Conservation (phyloP, 2,329 filamentous ascomycete genomes). For the Calonectria honghensis region DNA sequence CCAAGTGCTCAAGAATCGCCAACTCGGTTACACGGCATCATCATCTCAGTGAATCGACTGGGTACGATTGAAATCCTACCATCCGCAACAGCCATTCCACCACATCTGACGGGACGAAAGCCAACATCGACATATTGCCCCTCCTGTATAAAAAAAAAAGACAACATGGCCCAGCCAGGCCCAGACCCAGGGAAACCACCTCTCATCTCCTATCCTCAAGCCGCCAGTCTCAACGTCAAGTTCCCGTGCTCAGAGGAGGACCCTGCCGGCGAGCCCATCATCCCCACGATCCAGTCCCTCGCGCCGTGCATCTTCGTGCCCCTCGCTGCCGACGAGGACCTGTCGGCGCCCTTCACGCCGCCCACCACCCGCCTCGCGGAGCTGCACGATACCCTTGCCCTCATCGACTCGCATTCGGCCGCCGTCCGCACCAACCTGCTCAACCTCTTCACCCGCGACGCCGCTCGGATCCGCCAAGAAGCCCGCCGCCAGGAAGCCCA, state of each 20-base stretch:
- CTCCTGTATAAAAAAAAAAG: not conserved
- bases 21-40: not conserved
- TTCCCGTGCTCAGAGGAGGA: slow-evolving; percentile 36
- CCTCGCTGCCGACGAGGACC: slow-evolving; percentile 49
- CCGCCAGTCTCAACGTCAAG: not conserved
- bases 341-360: slow-evolving; percentile 46
- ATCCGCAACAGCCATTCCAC: not conserved
- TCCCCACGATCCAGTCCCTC: slow-evolving; percentile 51
- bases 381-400: slow-evolving; percentile 48
- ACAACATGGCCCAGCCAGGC: slow-evolving; percentile 35
- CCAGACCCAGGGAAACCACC: not conserved
- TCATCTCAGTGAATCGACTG: not conserved
- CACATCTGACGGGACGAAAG: not conserved
- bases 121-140: not conserved
- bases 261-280: slow-evolving; percentile 40
- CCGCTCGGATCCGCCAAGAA: slow-evolving; percentile 55
- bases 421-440: slow-evolving; percentile 57
- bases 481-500: slow-evolving; percentile 46
- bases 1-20: not conserved
- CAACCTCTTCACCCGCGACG: slow-evolving; percentile 56
- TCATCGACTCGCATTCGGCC: slow-evolving; percentile 53
- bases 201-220: not conserved
- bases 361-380: slow-evolving; percentile 42
- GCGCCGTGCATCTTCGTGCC: slow-evolving; percentile 60
- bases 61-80: not conserved